These are phyloP conservation scores for Irpex sp. DNA, from an alignment of 1,284 basidiomycete species.

Conservation along the genomic window DNA sequence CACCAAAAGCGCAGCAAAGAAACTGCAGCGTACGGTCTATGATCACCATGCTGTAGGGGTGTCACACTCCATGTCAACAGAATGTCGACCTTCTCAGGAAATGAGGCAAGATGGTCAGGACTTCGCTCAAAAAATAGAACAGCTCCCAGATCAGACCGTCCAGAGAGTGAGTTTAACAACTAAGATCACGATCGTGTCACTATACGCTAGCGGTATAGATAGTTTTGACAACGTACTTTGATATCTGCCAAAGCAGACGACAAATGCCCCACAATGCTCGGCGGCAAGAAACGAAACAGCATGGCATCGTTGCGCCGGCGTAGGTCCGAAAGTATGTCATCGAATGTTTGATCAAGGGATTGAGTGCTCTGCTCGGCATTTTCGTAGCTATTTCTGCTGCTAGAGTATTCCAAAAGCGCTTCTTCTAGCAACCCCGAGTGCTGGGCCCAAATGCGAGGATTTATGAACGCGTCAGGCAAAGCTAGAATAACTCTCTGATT, in stretches of 20 bases:
- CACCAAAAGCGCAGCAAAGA: slow-evolving; percentile 75
- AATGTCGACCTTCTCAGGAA: slow-evolving; percentile 73
- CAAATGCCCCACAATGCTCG: slow-evolving; percentile 45
- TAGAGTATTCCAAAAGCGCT: slow-evolving; percentile 38
- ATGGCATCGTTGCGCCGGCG: slow-evolving; percentile 73
- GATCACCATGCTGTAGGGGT: slow-evolving; percentile 79
- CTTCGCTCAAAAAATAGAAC: slow-evolving; percentile 59
- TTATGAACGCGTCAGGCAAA: slow-evolving; percentile 70
- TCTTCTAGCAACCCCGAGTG: slow-evolving; percentile 46
- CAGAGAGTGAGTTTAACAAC: slow-evolving; percentile 80
- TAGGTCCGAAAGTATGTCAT: slow-evolving; percentile 53
- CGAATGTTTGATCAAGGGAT: slow-evolving; percentile 42
- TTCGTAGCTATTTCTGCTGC: slow-evolving; percentile 19
- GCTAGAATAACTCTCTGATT: slow-evolving; percentile 58
- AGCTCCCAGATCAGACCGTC: slow-evolving; percentile 61
- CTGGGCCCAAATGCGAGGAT: slow-evolving; percentile 62
- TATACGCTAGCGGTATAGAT: background rate
- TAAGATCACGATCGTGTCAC: slow-evolving; percentile 24
- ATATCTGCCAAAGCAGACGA: slow-evolving; percentile 49
- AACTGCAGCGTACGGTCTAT: slow-evolving; percentile 79
- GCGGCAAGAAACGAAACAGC: slow-evolving; percentile 65
- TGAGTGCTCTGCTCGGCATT: slow-evolving; percentile 35
- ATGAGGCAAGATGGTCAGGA: slow-evolving; percentile 39
- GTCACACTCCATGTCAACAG: slow-evolving; percentile 88
- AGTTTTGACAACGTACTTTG: slow-evolving; percentile 36